phyloP scores from a whole-genome alignment of 208 protist species.

The Ichthyophonus hoferi region DNA sequence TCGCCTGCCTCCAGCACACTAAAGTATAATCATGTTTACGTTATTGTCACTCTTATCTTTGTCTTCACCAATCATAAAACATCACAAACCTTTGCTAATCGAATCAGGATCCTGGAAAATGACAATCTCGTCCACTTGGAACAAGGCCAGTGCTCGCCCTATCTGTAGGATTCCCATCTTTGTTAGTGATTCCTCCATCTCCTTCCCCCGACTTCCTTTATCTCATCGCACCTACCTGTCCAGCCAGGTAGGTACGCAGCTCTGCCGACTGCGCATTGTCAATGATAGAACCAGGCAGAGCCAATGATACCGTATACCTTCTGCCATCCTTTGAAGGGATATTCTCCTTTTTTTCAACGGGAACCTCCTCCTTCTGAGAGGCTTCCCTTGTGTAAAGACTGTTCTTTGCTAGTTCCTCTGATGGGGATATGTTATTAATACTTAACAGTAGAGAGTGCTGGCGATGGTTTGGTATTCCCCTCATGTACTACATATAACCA shows the following conservation, averaged over 20 bases:
- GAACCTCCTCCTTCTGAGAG: too few species aligned
- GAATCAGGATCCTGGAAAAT: constrained; percentile 40
- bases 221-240: constrained; percentile 9
- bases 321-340: not conserved
- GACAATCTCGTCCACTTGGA: constrained; percentile 54
- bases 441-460: too few species aligned
- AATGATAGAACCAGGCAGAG: constrained; percentile 55
- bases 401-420: too few species aligned
- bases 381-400: too few species aligned
- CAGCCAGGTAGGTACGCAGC: constrained; percentile 51
- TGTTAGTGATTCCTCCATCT: not conserved
- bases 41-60: not conserved
- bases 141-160: constrained; percentile 47
- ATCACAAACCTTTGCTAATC: too few species aligned
- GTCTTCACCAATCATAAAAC: too few species aligned
- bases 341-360: too few species aligned
- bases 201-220: not conserved
- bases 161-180: constrained; percentile 41
- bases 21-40: not conserved
- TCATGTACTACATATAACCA: too few species aligned
- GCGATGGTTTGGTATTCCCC: too few species aligned
- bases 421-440: too few species aligned
- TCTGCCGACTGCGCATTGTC: constrained; percentile 53
- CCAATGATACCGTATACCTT: constrained; percentile 45
- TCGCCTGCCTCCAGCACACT: not conserved